These are phyloP conservation scores for Paraglomus occultum DNA, from an alignment of 192 early-diverging fungal genomes.

Conservation along the genomic window DNA sequence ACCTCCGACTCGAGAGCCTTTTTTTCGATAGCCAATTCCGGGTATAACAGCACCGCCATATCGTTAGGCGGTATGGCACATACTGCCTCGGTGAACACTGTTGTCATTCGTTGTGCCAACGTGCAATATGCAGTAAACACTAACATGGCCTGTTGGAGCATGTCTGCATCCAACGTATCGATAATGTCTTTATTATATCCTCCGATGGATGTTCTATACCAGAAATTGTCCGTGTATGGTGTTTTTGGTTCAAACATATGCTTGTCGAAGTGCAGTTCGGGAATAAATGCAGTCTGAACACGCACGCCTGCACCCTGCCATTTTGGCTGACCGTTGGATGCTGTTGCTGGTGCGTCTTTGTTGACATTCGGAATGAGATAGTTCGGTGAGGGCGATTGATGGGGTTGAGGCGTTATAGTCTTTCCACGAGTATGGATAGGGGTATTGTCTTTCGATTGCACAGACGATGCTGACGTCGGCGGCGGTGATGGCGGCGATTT, in stretches of 20 bases:
- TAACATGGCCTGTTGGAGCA: constrained; percentile 2
- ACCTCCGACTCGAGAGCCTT: not conserved
- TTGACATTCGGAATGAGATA: constrained; percentile 29
- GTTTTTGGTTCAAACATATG: constrained; percentile 24
- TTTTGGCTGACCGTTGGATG: not conserved
- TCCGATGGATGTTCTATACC: not conserved
- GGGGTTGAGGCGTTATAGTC: not conserved
- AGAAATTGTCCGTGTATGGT: not conserved
- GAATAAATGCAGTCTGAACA: constrained; percentile 30
- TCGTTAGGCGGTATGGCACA: constrained; percentile 11
- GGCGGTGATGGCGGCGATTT: constrained; percentile 20
- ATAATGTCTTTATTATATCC: not conserved
- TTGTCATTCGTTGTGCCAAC: not conserved
- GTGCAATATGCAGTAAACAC: constrained; percentile 9
- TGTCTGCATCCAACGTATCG: not conserved
- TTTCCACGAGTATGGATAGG: not conserved
- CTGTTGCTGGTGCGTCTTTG: constrained; percentile 16
- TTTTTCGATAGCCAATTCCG: not conserved
- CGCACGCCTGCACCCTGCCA: constrained; percentile 28
- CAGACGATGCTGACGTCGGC: not conserved
- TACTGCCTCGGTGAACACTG: constrained; percentile 20
- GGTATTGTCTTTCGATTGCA: not conserved
- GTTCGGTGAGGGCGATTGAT: constrained; percentile 11
- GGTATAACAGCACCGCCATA: constrained; percentile 17
- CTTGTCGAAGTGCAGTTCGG: constrained; percentile 25